Evolutionary conservation across 2,329 filamentous ascomycete genomes (phyloP), one percentile per base, ranked within the genome.

Genomic region (Sarocladiaceae sp.): DNA sequence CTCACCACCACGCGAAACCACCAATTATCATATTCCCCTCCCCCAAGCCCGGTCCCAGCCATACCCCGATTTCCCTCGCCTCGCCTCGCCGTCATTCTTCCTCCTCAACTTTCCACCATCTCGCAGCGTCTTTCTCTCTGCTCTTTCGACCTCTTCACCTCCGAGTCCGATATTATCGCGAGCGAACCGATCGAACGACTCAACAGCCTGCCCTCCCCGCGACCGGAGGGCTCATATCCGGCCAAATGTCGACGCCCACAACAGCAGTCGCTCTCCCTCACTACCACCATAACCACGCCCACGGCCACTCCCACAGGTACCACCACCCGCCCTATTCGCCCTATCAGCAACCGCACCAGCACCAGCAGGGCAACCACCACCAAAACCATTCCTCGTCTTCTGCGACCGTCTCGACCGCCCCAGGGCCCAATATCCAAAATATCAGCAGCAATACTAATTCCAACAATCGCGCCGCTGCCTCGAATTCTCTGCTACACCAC

Each of bases 241-340:
- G 47, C 47, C 29, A 28, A 50, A 92, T 93, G 88, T 92, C 88
- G 77, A 91, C 88, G 61, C 88, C 88, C 60, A 90, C 87, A 56
- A 87, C 85, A 64, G 86, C 85, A 63, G 87, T 86, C 68, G 84
- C 84, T 60, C 77, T 89, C 65, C 84, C 84, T 66, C 82, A 80
- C 63, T 84, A 86, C 69, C 81, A 84, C 70, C 78, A 80, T 56
- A 79, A 79, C 64, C 83, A 83, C 72, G 44, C 26, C 28, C 44
- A 48, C 44, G 44, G 44, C 44, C 44, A 46, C 25, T 26, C 40
- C 40, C 83, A 84, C 74, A 50, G 31, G 47, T 85, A 85, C 64
- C 77, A 82, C 64, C 80, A 83, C 62, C 65, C 78, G 44, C 77
- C 74, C 55, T 70, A 76, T 58, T 67, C 74, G 55, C 63, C 78